Percentiles rank a stretch among this genome's conserved stretches.
Evolutionary conservation across 2,329 filamentous ascomycete genomes (phyloP).

Genomic region (Huntiella bhutanensis): DNA sequence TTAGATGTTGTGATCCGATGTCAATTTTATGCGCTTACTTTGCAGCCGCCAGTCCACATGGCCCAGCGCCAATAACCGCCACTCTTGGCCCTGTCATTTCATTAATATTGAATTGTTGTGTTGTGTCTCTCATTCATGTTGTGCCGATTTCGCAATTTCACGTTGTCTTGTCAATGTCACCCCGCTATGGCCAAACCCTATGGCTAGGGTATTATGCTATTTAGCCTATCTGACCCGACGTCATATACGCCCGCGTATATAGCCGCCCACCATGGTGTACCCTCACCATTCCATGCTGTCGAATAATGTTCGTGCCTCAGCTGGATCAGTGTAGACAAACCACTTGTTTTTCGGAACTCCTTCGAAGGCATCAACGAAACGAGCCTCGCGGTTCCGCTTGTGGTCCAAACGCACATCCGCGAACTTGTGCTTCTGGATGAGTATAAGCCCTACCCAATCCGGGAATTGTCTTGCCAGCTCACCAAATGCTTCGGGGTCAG

Average conservation of each 20-base stretch:
- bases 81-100: conserved; percentile 20
- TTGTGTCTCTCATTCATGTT: too few species aligned
- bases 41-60: conserved; percentile 16
- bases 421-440: conserved; percentile 68
- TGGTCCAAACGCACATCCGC: conserved; percentile 50
- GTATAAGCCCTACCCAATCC: conserved; percentile 65
- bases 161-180: too few species aligned
- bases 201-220: too few species aligned
- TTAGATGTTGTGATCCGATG: conserved; percentile 24
- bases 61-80: conserved; percentile 56
- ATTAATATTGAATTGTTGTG: background rate
- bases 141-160: too few species aligned
- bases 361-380: conserved; percentile 72
- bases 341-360: conserved; percentile 51
- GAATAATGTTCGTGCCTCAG: conserved; percentile 13
- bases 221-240: too few species aligned
- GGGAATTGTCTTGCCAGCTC: conserved; percentile 51
- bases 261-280: background rate
- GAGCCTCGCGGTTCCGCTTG: conserved; percentile 50
- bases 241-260: background rate
- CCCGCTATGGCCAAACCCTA: too few species aligned
- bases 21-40: conserved; percentile 27
- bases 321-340: conserved; percentile 65
- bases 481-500: conserved; percentile 77
- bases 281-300: background rate